These are phyloP conservation scores for Tricholoma terreum DNA, from an alignment of 768 basidiomycete species.

Conservation along the genomic window DNA sequence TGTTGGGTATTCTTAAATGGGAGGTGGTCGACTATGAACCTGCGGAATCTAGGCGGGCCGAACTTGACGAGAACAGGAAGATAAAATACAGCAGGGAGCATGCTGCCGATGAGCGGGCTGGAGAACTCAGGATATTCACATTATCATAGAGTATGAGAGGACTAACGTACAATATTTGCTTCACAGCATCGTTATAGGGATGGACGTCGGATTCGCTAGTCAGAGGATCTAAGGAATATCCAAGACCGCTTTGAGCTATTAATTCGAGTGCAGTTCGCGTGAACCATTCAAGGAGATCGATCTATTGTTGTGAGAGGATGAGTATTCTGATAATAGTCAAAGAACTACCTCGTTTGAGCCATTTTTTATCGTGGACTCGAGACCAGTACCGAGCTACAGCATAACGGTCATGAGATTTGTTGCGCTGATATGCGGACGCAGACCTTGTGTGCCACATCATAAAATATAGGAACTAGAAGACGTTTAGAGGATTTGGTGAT, in stretches of 20 bases:
- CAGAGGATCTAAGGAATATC: conserved; percentile 29
- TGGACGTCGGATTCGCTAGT: conserved; percentile 21
- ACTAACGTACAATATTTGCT: conserved; percentile 21
- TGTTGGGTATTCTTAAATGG: conserved; percentile 25
- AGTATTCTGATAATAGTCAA: background rate
- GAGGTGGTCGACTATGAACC: conserved; percentile 27
- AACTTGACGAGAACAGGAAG: conserved; percentile 28
- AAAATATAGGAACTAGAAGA: conserved; percentile 14
- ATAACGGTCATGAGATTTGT: background rate
- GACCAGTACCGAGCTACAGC: background rate
- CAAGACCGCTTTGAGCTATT: conserved; percentile 29
- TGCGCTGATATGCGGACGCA: background rate
- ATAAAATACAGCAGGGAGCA: conserved; percentile 12
- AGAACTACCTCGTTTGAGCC: conserved; percentile 13
- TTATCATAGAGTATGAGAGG: background rate
- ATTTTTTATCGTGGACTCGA: conserved; percentile 4
- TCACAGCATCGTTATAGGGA: conserved; percentile 25
- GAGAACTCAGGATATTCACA: background rate
- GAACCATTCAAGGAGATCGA: conserved; percentile 27
- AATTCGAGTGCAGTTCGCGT: conserved; percentile 27
- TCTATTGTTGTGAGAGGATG: conserved; percentile 8
- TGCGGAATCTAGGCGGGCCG: conserved; percentile 31
- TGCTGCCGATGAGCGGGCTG: background rate
- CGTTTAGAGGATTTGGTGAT: background rate
- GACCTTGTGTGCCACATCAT: conserved; percentile 18